Evolutionary conservation across 225 moss, liverwort and hornwort species (phyloP), one percentile per base, ranked within the genome.

Genomic region (Marchantia paleacea): DNA sequence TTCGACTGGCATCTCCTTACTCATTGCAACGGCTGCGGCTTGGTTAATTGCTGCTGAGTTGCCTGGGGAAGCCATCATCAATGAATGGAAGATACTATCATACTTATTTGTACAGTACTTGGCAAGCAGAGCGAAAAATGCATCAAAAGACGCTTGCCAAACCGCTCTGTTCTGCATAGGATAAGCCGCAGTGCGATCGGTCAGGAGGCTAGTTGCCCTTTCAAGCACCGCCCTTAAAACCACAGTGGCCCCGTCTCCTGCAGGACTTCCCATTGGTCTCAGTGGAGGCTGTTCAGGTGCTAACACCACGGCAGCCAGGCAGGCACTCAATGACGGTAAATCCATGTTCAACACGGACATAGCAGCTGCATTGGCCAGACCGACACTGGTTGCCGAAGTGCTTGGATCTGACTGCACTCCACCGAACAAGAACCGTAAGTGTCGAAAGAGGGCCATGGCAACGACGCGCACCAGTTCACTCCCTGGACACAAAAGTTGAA

Each of bases 51-150:
- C 90, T 54, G 85, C 88, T 51, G 92, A 84, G 31, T 95, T 95
- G 54, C 90, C 89, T 15, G 94, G 91, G 18, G 95, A 91, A 73
- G 94, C 83, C 95, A 99, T 94, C 91, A 92, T 91, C 74, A 99
- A 90, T 55, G 94, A 92, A 88, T 99, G 99, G 58, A 99, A 90
- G 28, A 99, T 92, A 55, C 99, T 95, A 77, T 99, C 99, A 79
- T 99, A 99, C 84, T 99, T 99, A 82, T 99, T 99, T 86, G 95
- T 95, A 90, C 99, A 99, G 81, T 95, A 92, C 83, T 95, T 90
- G 24, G 94, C 90, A n/a, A 99, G 92, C 72, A 99, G 82, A 39
- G 86, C 75, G 87, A 99, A 99, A 81, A 99, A 99, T 28, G 92
- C 99, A 79, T 99, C 99, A 71, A 99, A 99, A 4, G 99, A 92